Conservation (phyloP, 352 stramenopile genomes). For the Phytophthora cactorum region DNA sequence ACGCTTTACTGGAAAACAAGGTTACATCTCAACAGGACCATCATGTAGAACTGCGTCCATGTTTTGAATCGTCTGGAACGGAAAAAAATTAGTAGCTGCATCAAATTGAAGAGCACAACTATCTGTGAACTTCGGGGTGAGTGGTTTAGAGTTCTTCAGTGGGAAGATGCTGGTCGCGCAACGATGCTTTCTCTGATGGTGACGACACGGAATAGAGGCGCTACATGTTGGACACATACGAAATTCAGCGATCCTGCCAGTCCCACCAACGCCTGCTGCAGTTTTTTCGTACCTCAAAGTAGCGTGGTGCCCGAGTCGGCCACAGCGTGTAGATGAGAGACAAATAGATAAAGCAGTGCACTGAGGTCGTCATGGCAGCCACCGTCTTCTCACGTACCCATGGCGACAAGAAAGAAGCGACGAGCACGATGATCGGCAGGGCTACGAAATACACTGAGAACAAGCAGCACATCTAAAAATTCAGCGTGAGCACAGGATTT, state of each 20-base stretch:
- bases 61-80: neutral
- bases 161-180: slow-evolving; percentile 65
- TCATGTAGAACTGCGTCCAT: slow-evolving; percentile 35
- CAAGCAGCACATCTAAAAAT: slow-evolving; percentile 57
- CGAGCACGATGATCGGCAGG: slow-evolving; percentile 70
- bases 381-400: slow-evolving; percentile 85
- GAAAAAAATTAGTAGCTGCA: neutral
- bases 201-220: slow-evolving; percentile 77
- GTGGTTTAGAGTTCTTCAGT: slow-evolving; percentile 59
- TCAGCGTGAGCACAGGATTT: slow-evolving; percentile 6
- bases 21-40: slow-evolving; percentile 47
- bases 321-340: slow-evolving; percentile 75
- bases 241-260: neutral
- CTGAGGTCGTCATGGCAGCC: slow-evolving; percentile 50
- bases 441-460: slow-evolving; percentile 79
- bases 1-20: slow-evolving; percentile 64
- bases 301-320: slow-evolving; percentile 68
- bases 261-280: neutral
- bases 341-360: slow-evolving; percentile 65
- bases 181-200: slow-evolving; percentile 67
- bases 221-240: slow-evolving; percentile 26
- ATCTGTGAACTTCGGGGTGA: neutral
- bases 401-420: slow-evolving; percentile 76
- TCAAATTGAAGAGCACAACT: neutral
- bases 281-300: slow-evolving; percentile 73